phyloP scores from a whole-genome alignment of 257 asterid genomes.

The Jaltomata sinuosa region DNA sequence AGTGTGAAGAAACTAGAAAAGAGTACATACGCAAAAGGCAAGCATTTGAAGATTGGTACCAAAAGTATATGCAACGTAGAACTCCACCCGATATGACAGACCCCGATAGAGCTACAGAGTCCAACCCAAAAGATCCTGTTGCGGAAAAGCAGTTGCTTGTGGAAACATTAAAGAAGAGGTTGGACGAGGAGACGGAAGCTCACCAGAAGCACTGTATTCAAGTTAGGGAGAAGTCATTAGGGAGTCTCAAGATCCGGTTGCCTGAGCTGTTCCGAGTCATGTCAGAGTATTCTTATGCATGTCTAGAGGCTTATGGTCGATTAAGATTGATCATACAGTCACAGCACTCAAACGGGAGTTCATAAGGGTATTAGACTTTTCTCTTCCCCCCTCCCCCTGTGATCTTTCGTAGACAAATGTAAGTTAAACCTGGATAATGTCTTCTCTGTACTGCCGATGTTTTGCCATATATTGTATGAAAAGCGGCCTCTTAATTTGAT shows the following conservation, averaged over 20 bases:
- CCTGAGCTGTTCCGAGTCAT: conserved; percentile 89
- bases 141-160: conserved; percentile 59
- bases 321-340: conserved; percentile 38
- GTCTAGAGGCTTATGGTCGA: conserved; percentile 49
- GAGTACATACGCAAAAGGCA: conserved; percentile 70
- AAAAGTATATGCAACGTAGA: conserved; percentile 48
- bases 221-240: conserved; percentile 82
- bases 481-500: neutral
- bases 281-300: conserved; percentile 54
- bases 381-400: neutral
- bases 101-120: conserved; percentile 22
- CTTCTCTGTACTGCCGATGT: neutral
- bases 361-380: neutral
- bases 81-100: conserved; percentile 32
- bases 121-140: conserved; percentile 46
- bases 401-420: neutral
- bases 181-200: conserved; percentile 75
- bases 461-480: neutral
- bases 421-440: neutral
- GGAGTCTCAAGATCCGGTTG: conserved; percentile 61
- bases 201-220: conserved; percentile 74
- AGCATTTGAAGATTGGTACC: conserved; percentile 81
- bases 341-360: conserved; percentile 31
- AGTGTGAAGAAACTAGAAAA: conserved; percentile 63
- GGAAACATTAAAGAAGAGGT: conserved; percentile 56